Evolutionary conservation across 805 yeast species (phyloP).

Genomic region (Allodekkera sacchari): DNA sequence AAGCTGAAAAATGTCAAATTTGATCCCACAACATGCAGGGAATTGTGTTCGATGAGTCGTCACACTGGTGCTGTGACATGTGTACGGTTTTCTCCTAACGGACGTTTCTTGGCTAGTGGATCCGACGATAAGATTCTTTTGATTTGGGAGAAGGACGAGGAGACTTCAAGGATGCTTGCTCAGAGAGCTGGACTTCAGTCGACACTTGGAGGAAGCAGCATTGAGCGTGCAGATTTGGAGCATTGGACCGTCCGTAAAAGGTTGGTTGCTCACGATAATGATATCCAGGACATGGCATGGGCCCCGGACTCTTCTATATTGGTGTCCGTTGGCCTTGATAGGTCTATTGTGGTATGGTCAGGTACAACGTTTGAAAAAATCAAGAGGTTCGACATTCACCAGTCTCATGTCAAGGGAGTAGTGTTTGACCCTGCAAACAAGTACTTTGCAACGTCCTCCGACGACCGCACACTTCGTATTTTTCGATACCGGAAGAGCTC

Average conservation of each 20-base stretch:
- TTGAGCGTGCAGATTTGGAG: conserved; percentile 63
- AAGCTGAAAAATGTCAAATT: conserved; percentile 11
- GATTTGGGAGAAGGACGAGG: conserved; percentile 90
- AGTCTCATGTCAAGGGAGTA: conserved; percentile 91
- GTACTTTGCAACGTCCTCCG: conserved; percentile 94
- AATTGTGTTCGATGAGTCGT: conserved; percentile 84
- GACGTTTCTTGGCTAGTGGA: conserved; percentile 86
- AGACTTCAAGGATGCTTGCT: conserved; percentile 34
- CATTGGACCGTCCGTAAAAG: conserved; percentile 93
- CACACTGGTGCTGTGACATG: conserved; percentile 97
- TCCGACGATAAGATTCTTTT: conserved; percentile 88
- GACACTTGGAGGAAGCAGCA: conserved; percentile 31
- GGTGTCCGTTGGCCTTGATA: conserved; percentile 90
- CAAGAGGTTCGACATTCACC: conserved; percentile 85
- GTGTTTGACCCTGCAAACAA: conserved; percentile 98
- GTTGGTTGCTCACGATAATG: conserved; percentile 94
- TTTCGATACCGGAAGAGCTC: conserved; percentile 72
- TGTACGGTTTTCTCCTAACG: conserved; percentile 87
- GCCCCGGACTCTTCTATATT: conserved; percentile 87
- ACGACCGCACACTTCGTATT: conserved; percentile 84
- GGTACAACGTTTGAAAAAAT: conserved; percentile 87
- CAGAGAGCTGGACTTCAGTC: conserved; percentile 13
- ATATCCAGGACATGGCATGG: conserved; percentile 97
- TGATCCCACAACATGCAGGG: conserved; percentile 34
- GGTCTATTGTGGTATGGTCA: conserved; percentile 89